phyloP scores from a whole-genome alignment of 2,329 filamentous ascomycete genomes.

The Chaetothyriales sp. region DNA sequence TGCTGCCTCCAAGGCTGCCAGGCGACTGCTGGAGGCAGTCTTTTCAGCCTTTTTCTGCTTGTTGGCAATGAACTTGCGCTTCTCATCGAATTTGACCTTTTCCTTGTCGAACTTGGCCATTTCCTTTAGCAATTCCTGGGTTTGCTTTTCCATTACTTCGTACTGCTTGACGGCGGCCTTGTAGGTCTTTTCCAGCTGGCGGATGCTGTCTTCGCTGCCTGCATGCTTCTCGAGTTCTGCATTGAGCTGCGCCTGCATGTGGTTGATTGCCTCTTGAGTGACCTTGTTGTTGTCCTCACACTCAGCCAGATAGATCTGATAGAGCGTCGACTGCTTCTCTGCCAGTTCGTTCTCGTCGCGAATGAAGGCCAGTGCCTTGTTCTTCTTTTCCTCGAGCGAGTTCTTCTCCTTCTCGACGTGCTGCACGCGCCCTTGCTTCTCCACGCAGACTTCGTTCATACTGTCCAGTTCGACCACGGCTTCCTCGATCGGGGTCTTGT shows the following conservation, averaged over 20 bases:
- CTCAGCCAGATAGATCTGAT: slow-evolving; percentile 80
- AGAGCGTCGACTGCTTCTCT: slow-evolving; percentile 78
- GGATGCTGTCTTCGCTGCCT: slow-evolving; percentile 80
- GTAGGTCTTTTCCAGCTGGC: slow-evolving; percentile 73
- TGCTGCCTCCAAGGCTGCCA: slow-evolving; percentile 58
- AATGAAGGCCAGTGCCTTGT: slow-evolving; percentile 79
- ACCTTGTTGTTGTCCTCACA: slow-evolving; percentile 80
- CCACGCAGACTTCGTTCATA: slow-evolving; percentile 84
- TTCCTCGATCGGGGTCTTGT: slow-evolving; percentile 94
- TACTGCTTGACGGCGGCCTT: slow-evolving; percentile 71
- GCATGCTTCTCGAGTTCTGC: slow-evolving; percentile 83
- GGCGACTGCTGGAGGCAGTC: slow-evolving; percentile 62
- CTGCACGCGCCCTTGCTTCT: slow-evolving; percentile 90
- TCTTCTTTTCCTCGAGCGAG: slow-evolving; percentile 86
- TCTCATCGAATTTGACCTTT: slow-evolving; percentile 93
- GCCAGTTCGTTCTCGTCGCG: slow-evolving; percentile 86
- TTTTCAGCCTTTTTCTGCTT: slow-evolving; percentile 96
- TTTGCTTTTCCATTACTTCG: slow-evolving; percentile 67
- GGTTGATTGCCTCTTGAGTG: slow-evolving; percentile 75
- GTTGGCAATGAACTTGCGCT: slow-evolving; percentile 78
- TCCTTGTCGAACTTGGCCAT: slow-evolving; percentile 91
- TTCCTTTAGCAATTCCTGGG: slow-evolving; percentile 68
- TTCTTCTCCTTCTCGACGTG: slow-evolving; percentile 97
- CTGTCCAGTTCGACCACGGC: slow-evolving; percentile 78
- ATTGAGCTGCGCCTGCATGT: slow-evolving; percentile 78